Conservation (phyloP, 345 rosid species). For the Citrus inodora region DNA sequence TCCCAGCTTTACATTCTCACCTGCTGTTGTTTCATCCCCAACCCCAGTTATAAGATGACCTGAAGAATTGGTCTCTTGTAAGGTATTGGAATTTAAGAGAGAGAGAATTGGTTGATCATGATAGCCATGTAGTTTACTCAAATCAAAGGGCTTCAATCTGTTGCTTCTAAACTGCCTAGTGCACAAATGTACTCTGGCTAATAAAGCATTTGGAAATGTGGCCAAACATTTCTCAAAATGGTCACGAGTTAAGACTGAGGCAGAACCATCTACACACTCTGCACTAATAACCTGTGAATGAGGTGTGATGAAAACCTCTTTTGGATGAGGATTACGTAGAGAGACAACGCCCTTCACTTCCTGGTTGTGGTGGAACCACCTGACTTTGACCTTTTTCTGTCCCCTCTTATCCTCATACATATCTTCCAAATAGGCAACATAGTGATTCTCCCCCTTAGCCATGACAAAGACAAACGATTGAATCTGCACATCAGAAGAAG, state of each 20-base stretch:
- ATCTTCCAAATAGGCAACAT: slow-evolving; percentile 93
- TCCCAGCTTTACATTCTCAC: slow-evolving; percentile 54
- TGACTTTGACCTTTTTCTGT: slow-evolving; percentile 84
- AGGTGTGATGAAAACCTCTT: slow-evolving; percentile 92
- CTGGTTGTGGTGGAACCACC: slow-evolving; percentile 92
- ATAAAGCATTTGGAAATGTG: slow-evolving; percentile 55
- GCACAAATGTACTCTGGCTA: slow-evolving; percentile 69
- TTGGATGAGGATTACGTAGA: slow-evolving; percentile 71
- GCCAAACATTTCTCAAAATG: slow-evolving; percentile 70
- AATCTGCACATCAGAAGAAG: slow-evolving; percentile 39
- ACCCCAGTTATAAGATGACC: slow-evolving; percentile 44
- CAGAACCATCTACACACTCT: slow-evolving; percentile 92
- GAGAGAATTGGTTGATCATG: slow-evolving; percentile 72
- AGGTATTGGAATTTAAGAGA: slow-evolving; percentile 52
- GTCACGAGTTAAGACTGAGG: slow-evolving; percentile 72
- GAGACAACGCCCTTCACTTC: slow-evolving; percentile 82
- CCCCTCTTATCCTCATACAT: slow-evolving; percentile 98
- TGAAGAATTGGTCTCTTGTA: slow-evolving; percentile 34
- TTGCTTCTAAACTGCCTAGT: slow-evolving; percentile 79
- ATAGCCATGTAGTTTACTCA: slow-evolving; percentile 86
- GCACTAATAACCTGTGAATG: slow-evolving; percentile 95
- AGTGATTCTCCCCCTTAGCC: slow-evolving; percentile 78
- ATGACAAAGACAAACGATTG: slow-evolving; percentile 93
- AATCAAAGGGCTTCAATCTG: slow-evolving; percentile 73
- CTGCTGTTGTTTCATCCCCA: slow-evolving; percentile 52